Evolutionary conservation across 192 early-diverging fungal species (phyloP), one percentile per base, ranked within the genome.

Genomic region (Coemansia sp.): DNA sequence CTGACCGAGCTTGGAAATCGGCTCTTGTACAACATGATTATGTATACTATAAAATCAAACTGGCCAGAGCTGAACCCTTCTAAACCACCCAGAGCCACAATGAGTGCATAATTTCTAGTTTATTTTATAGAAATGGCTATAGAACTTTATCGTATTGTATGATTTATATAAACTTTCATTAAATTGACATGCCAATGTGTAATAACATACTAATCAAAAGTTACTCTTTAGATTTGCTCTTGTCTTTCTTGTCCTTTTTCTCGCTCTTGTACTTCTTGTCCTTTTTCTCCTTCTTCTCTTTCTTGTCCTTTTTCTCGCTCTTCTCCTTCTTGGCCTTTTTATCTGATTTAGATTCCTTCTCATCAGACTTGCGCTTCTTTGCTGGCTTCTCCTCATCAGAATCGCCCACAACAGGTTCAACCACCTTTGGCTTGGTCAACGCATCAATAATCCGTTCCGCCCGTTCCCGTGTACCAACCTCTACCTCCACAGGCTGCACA

Each of bases 381-480:
- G 6, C 12, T 1, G 52, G 52, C 52, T 19, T 54, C 12, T 27
- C 26, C 52, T 19, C n/a, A 10, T 22, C 21, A 54, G 52, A 23
- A 23, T 27, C 25, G 23, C 19, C 50, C 50, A 23, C 50, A 54
- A 14, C 26, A 12, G 27, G 23, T 16, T 54, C 8, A 3, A 1
- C 41, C 6, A 41, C 65, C 9, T 37, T 45, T 31, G 54, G 43
- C n/a, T 27, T 38, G 0, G 67, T 48, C 38, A 69, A 38, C 8
- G 55, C 45, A 23, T 68, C 62, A 31, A 74, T 74, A 25, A 74
- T 35, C n/a, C 71, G 65, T 6, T 43, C 29, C 0, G 71, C 71
- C 16, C 71, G 71, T 41, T 68, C 57, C 27, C 29, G 48, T 10
- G 22, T 43, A 5, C 59, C 16, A 23, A 58, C 14, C 19, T 27